Evolutionary conservation across 768 basidiomycete genomes (phyloP).

Genomic region (Cystobasidium onofrii): DNA sequence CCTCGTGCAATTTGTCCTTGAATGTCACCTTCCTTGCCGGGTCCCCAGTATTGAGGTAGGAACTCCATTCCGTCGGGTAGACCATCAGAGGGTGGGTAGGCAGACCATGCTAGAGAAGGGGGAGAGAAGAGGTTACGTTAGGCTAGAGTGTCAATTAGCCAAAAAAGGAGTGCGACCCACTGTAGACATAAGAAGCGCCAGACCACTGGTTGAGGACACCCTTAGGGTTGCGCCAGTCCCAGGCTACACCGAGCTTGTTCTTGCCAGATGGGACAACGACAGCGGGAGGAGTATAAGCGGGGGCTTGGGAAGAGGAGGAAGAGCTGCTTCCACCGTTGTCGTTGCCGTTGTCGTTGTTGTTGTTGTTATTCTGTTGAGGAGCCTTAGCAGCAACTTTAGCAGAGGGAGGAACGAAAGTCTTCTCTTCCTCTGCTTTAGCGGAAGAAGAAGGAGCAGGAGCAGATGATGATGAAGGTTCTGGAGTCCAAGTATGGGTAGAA

Average conservation of each 20-base stretch:
- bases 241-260: constrained; percentile 7
- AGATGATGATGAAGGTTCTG: constrained; percentile 22
- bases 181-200: constrained; percentile 13
- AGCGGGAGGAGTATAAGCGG: neutral
- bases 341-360: neutral
- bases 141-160: too few species aligned
- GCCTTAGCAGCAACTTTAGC: neutral
- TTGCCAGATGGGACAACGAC: neutral
- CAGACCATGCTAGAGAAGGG: constrained; percentile 21
- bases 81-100: constrained; percentile 27
- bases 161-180: neutral
- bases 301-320: neutral
- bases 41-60: constrained; percentile 30
- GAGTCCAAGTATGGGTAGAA: constrained; percentile 5
- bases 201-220: constrained; percentile 5
- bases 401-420: neutral
- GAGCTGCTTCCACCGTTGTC: neutral
- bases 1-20: constrained; percentile 25
- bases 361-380: neutral
- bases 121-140: too few species aligned
- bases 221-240: constrained; percentile 22
- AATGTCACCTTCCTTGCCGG: constrained; percentile 28
- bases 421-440: neutral
- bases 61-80: constrained; percentile 11
- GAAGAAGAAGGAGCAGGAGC: constrained; percentile 6